Evolutionary conservation across 257 asterid species (phyloP).

Genomic region (Knoxia roxburghii): DNA sequence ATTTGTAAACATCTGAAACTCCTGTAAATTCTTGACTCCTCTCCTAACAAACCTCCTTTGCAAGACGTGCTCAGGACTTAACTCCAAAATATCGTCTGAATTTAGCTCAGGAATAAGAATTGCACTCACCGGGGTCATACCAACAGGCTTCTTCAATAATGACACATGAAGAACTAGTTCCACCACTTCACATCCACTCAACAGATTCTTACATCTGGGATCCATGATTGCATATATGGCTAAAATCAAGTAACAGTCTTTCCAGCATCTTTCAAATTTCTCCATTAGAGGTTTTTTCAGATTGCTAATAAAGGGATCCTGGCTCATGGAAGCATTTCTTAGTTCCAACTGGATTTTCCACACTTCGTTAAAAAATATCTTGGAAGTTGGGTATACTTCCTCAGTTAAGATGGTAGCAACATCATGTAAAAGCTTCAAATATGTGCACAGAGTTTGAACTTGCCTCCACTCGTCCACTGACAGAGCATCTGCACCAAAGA

Average conservation of each 20-base stretch:
- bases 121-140: too few species aligned
- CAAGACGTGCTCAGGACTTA: too few species aligned
- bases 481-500: slow-evolving; percentile 51
- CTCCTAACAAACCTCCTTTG: too few species aligned
- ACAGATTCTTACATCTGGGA: slow-evolving; percentile 34
- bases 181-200: too few species aligned
- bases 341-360: slow-evolving; percentile 52
- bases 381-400: slow-evolving; percentile 47
- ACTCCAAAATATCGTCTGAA: too few species aligned
- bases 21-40: slow-evolving; percentile 46
- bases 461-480: slow-evolving; percentile 72
- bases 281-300: slow-evolving; percentile 19
- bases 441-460: slow-evolving; percentile 50
- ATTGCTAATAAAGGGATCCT: slow-evolving; percentile 11
- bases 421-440: slow-evolving; percentile 56
- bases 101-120: too few species aligned
- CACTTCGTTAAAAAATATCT: slow-evolving; percentile 50
- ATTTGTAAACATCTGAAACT: slow-evolving; percentile 63
- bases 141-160: too few species aligned
- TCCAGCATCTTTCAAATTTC: slow-evolving; percentile 28
- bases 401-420: slow-evolving; percentile 54
- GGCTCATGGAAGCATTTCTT: slow-evolving; percentile 35
- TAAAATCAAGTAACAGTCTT: slow-evolving; percentile 19
- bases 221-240: slow-evolving; percentile 34
- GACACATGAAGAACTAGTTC: too few species aligned